A percentile compares a stretch with the other conserved stretches of the same genome.
Conservation (phyloP, 441 rosid genomes). For the Adansonia grandidieri region DNA sequence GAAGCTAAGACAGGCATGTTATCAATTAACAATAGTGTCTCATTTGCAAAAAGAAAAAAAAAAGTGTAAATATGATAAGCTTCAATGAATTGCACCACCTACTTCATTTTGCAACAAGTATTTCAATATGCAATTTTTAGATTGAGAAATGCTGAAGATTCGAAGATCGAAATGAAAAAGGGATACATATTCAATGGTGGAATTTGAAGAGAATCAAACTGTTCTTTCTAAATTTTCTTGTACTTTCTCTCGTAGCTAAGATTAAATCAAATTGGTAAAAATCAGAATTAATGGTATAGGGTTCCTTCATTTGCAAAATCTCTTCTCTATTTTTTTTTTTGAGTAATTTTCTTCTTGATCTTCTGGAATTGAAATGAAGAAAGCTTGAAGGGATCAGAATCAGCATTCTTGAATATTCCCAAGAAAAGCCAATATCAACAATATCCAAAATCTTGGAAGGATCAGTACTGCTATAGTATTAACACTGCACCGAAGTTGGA, state of each 20-base stretch:
- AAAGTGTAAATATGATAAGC: neutral
- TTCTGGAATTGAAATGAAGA: neutral
- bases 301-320: neutral
- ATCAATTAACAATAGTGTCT: neutral
- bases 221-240: neutral
- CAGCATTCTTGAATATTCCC: neutral
- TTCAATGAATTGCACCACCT: neutral
- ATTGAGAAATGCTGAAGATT: neutral
- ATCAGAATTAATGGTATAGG: neutral
- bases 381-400: neutral
- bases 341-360: neutral
- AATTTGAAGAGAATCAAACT: neutral
- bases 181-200: neutral
- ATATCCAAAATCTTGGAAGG: neutral
- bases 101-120: neutral
- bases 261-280: neutral
- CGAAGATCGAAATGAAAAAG: neutral
- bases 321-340: neutral
- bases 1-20: slow-evolving; percentile 5
- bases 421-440: neutral
- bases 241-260: neutral
- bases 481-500: neutral
- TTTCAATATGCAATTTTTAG: neutral
- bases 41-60: neutral
- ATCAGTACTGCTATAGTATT: neutral